Base-by-base conservation (phyloP, 1,139 yeast species). In the Protomyces lactucae-debilis region DNA sequence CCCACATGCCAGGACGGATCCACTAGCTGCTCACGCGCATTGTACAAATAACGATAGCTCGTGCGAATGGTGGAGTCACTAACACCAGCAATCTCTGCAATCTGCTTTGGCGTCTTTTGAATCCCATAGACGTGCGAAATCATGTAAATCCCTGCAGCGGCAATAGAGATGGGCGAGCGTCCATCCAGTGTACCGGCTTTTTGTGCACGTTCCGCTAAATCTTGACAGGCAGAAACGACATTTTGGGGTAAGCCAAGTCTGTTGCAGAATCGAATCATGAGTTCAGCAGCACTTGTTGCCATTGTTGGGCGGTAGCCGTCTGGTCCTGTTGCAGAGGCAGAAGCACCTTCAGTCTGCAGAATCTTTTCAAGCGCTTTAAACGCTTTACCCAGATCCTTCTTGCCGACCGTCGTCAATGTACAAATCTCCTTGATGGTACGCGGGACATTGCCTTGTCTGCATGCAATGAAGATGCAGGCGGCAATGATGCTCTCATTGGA, bases 41-140 rank as follows among this genome's bases (percentile, higher is more conserved):
- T 92, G 74, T 83, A 87, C 78, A 93, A 79, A 56, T 87, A 86
- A 75, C 88, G 88, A 75, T 90, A 93, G 57, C 95, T 87, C 2
- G 97, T 90, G 75, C 93, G 90, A 71, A 93, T 93, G 0, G 99
- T 93, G 70, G 98, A 98, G 73, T 93, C 99, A 72, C 96, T 88
- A 23, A 93, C 99, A 69, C 97, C 99, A n/a, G 97, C 85, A 71
- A 88, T 89, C 71, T 91, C 97, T 8, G 96, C 89, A 66, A 93
- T 92, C 73, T 85, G 87, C 1, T 88, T 78, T 1, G 97, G 95
- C 8, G 88, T 79, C 43, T 79, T 73, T 28, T 74, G 76, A 65
- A 79, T 85, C 46, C 89, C 89, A 75, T 92, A 92, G 28, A 93
- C 78, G 16, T 88, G 79, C 4, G 95, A 88, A 3, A 97, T 91